A percentile compares a stretch with the other conserved stretches of the same genome.
These are phyloP conservation scores for Saccharomycopsis schoenii DNA, from an alignment of 805 yeast genomes.

Conservation along the genomic window DNA sequence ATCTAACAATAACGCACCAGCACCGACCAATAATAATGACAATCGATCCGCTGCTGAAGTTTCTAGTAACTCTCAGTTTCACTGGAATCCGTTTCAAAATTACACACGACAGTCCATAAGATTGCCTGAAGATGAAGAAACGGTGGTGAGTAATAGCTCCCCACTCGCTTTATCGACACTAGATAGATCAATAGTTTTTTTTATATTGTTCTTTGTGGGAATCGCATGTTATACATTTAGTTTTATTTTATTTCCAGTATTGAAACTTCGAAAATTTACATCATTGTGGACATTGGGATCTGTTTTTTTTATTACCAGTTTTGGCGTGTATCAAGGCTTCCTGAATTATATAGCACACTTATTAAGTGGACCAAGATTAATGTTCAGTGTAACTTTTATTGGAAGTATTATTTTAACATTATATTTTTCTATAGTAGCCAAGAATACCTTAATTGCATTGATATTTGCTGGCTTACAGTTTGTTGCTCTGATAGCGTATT, in stretches of 20 bases:
- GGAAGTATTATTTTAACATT: conserved; percentile 72
- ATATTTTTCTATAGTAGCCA: conserved; percentile 58
- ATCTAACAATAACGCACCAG: neutral
- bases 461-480: conserved; percentile 68
- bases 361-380: conserved; percentile 61
- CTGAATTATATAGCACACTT: conserved; percentile 67
- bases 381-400: conserved; percentile 74
- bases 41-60: neutral
- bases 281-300: conserved; percentile 88
- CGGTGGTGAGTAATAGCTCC: conserved; percentile 1
- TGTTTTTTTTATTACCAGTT: conserved; percentile 72
- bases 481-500: conserved; percentile 81
- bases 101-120: conserved; percentile 2
- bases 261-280: conserved; percentile 88
- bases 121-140: conserved; percentile 1
- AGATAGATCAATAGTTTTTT: conserved; percentile 72
- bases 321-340: conserved; percentile 91
- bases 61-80: neutral
- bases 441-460: conserved; percentile 67
- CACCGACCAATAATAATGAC: neutral
- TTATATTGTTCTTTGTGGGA: conserved; percentile 66
- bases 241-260: conserved; percentile 76
- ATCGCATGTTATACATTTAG: conserved; percentile 75
- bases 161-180: conserved; percentile 40
- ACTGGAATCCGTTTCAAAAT: conserved; percentile 9